Conservation (phyloP, 192 early-diverging fungal species). For the Allomyces javanicus region DNA sequence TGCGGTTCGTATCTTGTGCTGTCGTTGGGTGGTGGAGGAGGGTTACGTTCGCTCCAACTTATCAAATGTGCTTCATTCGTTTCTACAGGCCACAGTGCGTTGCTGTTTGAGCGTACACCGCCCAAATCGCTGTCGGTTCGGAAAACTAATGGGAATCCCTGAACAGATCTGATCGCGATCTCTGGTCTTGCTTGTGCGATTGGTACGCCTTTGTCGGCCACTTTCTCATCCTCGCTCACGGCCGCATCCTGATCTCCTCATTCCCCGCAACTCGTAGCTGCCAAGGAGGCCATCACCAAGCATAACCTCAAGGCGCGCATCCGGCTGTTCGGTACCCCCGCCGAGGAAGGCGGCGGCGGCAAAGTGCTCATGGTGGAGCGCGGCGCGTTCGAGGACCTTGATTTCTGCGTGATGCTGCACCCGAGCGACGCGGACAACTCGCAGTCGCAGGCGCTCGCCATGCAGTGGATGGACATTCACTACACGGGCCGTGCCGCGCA, state of each 20-base stretch:
- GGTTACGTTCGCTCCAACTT: too few species aligned
- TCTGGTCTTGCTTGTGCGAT: slow-evolving; percentile 39
- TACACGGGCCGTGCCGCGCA: slow-evolving; percentile 55
- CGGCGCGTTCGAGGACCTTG: slow-evolving; percentile 48
- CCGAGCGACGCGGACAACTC: slow-evolving; percentile 28
- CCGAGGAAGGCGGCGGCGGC: slow-evolving; percentile 38
- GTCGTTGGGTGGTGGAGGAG: too few species aligned
- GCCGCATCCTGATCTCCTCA: too few species aligned
- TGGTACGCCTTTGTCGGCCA: too few species aligned
- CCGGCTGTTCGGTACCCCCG: slow-evolving; percentile 55
- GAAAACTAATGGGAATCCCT: background rate
- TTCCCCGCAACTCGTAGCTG: slow-evolving; percentile 4
- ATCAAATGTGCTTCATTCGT: too few species aligned
- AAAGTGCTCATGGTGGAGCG: slow-evolving; percentile 48
- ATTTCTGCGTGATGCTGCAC: slow-evolving; percentile 64
- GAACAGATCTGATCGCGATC: slow-evolving; percentile 53
- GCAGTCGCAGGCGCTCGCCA: slow-evolving; percentile 22
- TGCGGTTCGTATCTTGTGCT: slow-evolving; percentile 17
- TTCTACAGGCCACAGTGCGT: too few species aligned
- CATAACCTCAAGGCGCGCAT: slow-evolving; percentile 32
- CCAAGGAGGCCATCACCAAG: slow-evolving; percentile 16
- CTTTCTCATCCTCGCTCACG: too few species aligned
- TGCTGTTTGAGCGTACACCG: too few species aligned
- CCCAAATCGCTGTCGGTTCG: too few species aligned
- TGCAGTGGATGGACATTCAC: slow-evolving; percentile 25